Percentiles rank a stretch among this genome's conserved stretches.
Conservation (phyloP, 176 grass and related monocot species). For the Dendrocalamus sinicus region DNA sequence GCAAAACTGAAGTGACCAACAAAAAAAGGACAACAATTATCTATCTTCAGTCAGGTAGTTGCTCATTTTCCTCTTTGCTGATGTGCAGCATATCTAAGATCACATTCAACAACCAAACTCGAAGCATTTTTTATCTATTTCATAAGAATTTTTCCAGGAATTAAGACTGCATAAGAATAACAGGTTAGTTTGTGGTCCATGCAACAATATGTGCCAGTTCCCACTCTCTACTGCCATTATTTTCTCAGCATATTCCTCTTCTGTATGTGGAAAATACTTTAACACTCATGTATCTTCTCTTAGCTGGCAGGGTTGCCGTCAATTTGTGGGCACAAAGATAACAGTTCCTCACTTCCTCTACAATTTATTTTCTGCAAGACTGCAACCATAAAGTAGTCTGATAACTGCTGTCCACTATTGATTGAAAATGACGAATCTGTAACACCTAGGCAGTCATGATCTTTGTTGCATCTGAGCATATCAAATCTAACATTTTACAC, state of each 20-base stretch:
- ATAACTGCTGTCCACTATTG: neutral
- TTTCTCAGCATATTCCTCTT: neutral
- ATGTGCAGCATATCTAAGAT: neutral
- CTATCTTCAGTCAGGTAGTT: neutral
- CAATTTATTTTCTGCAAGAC: neutral
- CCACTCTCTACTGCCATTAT: conserved; percentile 15
- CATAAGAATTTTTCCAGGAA: neutral
- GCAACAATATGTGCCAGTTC: neutral
- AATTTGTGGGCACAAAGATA: conserved; percentile 1
- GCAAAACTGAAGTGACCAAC: neutral
- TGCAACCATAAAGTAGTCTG: conserved; percentile 15
- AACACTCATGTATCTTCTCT: neutral
- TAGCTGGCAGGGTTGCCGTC: neutral
- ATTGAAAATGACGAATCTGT: neutral
- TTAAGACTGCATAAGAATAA: neutral
- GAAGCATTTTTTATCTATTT: neutral
- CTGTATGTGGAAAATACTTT: neutral
- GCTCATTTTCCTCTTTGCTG: neutral
- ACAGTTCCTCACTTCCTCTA: neutral
- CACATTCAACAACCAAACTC: neutral
- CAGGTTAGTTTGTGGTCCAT: neutral
- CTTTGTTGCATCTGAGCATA: neutral
- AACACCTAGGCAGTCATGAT: neutral
- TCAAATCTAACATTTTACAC: conserved; percentile 8
- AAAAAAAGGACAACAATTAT: neutral